Percentiles rank a stretch among this genome's conserved stretches.
These are phyloP conservation scores for Pleoardoris graminearum DNA, from an alignment of 2,329 filamentous ascomycete genomes.

Conservation along the genomic window DNA sequence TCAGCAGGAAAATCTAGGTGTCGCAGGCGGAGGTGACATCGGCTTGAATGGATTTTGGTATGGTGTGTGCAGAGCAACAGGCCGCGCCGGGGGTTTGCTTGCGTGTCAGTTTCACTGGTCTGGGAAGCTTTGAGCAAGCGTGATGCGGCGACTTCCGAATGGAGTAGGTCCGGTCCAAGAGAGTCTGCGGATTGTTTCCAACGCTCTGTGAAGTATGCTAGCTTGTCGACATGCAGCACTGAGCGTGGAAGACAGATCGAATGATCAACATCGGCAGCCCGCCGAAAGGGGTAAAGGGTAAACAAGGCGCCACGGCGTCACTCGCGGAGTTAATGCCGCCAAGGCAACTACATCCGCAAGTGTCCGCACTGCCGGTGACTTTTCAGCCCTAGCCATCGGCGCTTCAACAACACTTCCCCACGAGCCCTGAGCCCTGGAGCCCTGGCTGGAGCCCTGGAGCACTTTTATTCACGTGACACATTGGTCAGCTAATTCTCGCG, in stretches of 20 bases:
- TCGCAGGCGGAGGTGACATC: background rate
- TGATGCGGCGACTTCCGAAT: background rate
- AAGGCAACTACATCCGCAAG: slow-evolving; percentile 5
- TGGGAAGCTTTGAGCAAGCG: slow-evolving; percentile 1
- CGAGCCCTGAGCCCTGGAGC: too few relatives aligned
- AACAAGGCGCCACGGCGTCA: slow-evolving; percentile 5
- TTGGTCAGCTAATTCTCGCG: too few relatives aligned
- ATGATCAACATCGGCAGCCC: background rate
- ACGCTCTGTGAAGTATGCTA: background rate
- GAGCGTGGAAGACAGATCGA: background rate
- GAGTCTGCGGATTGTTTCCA: background rate
- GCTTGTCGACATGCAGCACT: background rate
- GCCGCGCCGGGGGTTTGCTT: slow-evolving; percentile 14
- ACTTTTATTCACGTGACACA: slow-evolving; percentile 10
- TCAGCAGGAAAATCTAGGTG: background rate
- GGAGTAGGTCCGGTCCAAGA: background rate
- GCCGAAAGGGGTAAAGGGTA: slow-evolving; percentile 2
- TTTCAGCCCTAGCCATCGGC: background rate
- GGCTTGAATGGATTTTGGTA: slow-evolving; percentile 11
- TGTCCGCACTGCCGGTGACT: background rate
- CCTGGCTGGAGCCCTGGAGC: too few relatives aligned
- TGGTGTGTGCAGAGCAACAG: slow-evolving; percentile 1
- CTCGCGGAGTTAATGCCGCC: slow-evolving; percentile 6
- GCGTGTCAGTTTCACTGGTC: slow-evolving; percentile 11
- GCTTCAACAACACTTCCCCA: background rate